Evolutionary conservation across 169 alveolate species (phyloP), one percentile per base, ranked within the genome.

Genomic region (Plasmodium malariae): DNA sequence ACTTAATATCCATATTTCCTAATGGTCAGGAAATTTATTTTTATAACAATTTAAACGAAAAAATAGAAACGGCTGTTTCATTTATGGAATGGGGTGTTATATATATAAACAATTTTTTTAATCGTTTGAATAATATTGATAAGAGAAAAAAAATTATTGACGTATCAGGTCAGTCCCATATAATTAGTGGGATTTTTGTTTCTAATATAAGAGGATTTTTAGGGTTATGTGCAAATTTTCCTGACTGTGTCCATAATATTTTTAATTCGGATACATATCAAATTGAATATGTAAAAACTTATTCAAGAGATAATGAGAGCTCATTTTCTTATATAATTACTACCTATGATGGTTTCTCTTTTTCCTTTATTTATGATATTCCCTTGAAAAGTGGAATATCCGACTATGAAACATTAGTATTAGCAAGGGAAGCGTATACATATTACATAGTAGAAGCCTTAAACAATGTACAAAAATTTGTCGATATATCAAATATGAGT

Each of bases 31-130:
- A 68, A n/a, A 57, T 86, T 26, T 70, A n/a, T 69, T 86, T 86
- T 86, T 63, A 69, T 36, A 70, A 86, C 24, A 48, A 72, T 5
- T 19, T 73, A 19, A 71, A 21, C 43, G 65, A 63, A 48, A 70
- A 43, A 54, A 34, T 69, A 1, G 92, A 86, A 69, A 86, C 92
- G 49, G 45, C 92, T n/a, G 92, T 57, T 32, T 86, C 92, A 2
- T 69, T 86, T 86, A 40, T 63, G 2, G 92, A 86, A 45, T 86
- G 92, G 92, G 92, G 92, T 5, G 26, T 71, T 5, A 12, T 70
- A 54, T 51, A 86, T 34, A 40, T 86, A 57, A 86, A 86, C 12
- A 68, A 68, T 51, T 40, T 32, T 28, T 48, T 86, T 14, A 48
- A 26, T 0, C 21, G 21, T 21, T 14, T 40, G 9, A 54, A 37